Percentiles rank a stretch among this genome's conserved stretches.
Evolutionary conservation across 1,139 yeast genomes (phyloP).

Genomic region (Taphrina confusa): DNA sequence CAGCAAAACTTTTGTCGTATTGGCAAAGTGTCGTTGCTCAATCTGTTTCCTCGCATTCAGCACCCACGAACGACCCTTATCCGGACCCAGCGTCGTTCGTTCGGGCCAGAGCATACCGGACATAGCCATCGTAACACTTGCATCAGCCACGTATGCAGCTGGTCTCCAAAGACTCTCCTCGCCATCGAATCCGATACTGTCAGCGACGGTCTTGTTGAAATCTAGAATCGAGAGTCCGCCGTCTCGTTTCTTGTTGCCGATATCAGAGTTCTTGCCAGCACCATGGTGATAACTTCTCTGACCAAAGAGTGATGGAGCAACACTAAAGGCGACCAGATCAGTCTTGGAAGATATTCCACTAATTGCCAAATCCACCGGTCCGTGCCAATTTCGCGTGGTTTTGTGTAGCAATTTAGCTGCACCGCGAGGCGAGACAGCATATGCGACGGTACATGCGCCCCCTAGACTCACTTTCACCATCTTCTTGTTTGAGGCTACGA

Average conservation of each 20-base stretch:
- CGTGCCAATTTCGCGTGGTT: neutral
- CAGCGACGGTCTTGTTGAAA: neutral
- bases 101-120: neutral
- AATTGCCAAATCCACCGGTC: neutral
- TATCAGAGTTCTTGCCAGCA: neutral
- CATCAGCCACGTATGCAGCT: neutral
- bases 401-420: constrained; percentile 3
- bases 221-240: neutral
- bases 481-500: neutral
- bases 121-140: neutral
- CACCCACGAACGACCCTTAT: neutral
- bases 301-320: neutral
- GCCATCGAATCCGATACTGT: neutral
- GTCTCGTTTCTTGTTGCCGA: neutral
- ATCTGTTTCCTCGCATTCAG: neutral
- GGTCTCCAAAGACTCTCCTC: neutral
- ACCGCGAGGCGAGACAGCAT: neutral
- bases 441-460: neutral
- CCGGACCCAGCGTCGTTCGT: neutral
- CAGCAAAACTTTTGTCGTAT: too few relatives aligned
- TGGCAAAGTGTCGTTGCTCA: too few relatives aligned
- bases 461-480: neutral
- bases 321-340: neutral
- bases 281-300: neutral
- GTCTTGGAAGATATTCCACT: neutral